A percentile compares a stretch with the other conserved stretches of the same genome.
phyloP scores from a whole-genome alignment of 2,329 filamentous ascomycete species.

The Ilyonectria sp. region DNA sequence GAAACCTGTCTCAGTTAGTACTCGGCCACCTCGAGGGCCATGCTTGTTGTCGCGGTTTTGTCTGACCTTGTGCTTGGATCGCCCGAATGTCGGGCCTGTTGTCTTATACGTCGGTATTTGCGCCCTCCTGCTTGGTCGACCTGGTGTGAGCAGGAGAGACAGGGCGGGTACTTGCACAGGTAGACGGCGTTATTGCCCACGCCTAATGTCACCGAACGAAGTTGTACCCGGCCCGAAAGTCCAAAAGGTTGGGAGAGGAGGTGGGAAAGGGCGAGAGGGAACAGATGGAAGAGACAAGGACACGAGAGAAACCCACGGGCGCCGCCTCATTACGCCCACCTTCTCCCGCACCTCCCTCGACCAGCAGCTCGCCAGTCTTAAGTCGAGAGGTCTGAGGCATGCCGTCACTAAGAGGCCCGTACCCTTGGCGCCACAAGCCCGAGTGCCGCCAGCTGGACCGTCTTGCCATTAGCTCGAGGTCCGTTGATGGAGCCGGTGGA shows the following conservation, averaged over 20 bases:
- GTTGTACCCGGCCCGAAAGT: constrained; percentile 11
- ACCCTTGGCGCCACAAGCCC: constrained; percentile 36
- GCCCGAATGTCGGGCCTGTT: constrained; percentile 35
- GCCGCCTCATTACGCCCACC: constrained; percentile 36
- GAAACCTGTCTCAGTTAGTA: constrained; percentile 42
- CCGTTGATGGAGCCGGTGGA: constrained; percentile 30
- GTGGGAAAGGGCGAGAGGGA: constrained; percentile 13
- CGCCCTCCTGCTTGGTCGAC: constrained; percentile 9
- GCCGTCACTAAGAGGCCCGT: constrained; percentile 40
- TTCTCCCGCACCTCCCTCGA: constrained; percentile 10
- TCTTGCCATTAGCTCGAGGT: constrained; percentile 27
- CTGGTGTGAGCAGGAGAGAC: constrained; percentile 4
- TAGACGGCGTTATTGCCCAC: constrained; percentile 3
- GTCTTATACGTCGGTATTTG: constrained; percentile 19
- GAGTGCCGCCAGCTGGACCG: constrained; percentile 42
- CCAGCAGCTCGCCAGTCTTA: constrained; percentile 22
- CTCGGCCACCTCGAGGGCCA: constrained; percentile 1
- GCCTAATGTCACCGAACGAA: neutral
- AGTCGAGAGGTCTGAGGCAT: constrained; percentile 35
- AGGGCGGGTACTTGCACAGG: constrained; percentile 3
- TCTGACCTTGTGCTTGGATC: constrained; percentile 36
- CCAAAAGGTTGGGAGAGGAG: constrained; percentile 21
- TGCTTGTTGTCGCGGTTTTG: constrained; percentile 12
- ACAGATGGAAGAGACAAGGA: constrained; percentile 19
- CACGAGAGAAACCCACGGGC: constrained; percentile 12